These are phyloP conservation scores for Pyrenochaeta sp. DNA, from an alignment of 2,329 filamentous ascomycete species.

Conservation along the genomic window DNA sequence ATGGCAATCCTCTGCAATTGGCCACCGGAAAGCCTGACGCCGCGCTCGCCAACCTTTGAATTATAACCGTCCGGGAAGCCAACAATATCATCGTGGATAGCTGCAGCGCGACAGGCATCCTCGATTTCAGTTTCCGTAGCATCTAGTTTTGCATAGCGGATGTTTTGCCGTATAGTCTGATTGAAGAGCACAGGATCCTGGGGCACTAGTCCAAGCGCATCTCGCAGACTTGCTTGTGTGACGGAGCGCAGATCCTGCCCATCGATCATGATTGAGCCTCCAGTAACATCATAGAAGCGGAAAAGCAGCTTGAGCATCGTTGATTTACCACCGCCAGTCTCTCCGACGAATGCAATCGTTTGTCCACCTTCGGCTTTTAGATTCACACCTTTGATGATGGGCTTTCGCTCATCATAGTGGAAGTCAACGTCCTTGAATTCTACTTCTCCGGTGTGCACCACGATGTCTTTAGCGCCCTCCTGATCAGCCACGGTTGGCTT, in stretches of 20 bases:
- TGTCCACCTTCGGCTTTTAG: constrained; percentile 62
- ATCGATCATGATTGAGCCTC: constrained; percentile 65
- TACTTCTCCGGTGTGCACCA: constrained; percentile 59
- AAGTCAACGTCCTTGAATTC: constrained; percentile 65
- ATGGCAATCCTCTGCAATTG: constrained; percentile 74
- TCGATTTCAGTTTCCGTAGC: constrained; percentile 68
- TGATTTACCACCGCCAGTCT: constrained; percentile 70
- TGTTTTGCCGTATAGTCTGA: constrained; percentile 69
- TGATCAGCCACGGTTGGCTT: constrained; percentile 63
- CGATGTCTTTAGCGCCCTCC: constrained; percentile 50
- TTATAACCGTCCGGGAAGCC: constrained; percentile 60
- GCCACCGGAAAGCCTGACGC: constrained; percentile 66
- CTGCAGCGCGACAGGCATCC: constrained; percentile 67
- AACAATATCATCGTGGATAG: constrained; percentile 71
- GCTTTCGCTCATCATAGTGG: constrained; percentile 63
- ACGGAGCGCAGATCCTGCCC: constrained; percentile 68
- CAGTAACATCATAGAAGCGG: constrained; percentile 67
- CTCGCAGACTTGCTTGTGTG: constrained; percentile 65
- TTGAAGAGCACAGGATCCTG: constrained; percentile 73
- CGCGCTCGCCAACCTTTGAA: constrained; percentile 52
- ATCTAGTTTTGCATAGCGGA: constrained; percentile 69
- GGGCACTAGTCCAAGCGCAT: constrained; percentile 69
- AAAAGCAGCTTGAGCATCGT: constrained; percentile 69
- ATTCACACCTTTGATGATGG: constrained; percentile 59
- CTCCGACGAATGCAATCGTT: constrained; percentile 68